phyloP scores from a whole-genome alignment of 192 early-diverging fungal species.

The Rhizophagus sp. region DNA sequence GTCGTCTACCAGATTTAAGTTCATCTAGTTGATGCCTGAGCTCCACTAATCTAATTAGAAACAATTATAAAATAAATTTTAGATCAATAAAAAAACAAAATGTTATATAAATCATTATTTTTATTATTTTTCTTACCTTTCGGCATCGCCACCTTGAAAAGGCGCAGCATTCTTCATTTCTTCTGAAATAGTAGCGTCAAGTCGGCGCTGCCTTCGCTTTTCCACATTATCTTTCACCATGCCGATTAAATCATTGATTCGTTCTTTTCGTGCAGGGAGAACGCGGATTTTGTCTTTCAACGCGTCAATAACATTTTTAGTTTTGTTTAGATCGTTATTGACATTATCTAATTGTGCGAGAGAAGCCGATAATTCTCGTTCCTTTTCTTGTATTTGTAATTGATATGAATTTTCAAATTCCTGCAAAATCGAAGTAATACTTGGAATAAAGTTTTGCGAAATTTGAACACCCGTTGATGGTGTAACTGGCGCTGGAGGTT shows the following conservation, averaged over 20 bases:
- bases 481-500: background rate
- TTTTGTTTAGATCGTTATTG: background rate
- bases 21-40: background rate
- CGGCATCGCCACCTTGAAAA: background rate
- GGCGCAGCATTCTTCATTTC: background rate
- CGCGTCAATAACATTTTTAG: background rate
- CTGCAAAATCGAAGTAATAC: constrained; percentile 5
- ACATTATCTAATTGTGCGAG: background rate
- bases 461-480: background rate
- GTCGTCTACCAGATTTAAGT: background rate
- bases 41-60: background rate
- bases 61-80: background rate
- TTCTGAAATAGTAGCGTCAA: background rate
- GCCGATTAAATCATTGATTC: background rate
- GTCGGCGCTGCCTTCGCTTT: background rate
- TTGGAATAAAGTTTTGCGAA: constrained; percentile 5
- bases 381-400: background rate
- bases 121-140: background rate
- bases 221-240: constrained; percentile 2
- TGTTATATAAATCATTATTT: background rate
- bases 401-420: constrained; percentile 18
- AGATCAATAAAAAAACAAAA: background rate
- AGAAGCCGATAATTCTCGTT: background rate
- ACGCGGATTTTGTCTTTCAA: background rate
- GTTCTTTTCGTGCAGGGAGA: background rate